A percentile compares a stretch with the other conserved stretches of the same genome.
Evolutionary conservation across 1,284 basidiomycete genomes (phyloP).

Genomic region (Irpex sp.): DNA sequence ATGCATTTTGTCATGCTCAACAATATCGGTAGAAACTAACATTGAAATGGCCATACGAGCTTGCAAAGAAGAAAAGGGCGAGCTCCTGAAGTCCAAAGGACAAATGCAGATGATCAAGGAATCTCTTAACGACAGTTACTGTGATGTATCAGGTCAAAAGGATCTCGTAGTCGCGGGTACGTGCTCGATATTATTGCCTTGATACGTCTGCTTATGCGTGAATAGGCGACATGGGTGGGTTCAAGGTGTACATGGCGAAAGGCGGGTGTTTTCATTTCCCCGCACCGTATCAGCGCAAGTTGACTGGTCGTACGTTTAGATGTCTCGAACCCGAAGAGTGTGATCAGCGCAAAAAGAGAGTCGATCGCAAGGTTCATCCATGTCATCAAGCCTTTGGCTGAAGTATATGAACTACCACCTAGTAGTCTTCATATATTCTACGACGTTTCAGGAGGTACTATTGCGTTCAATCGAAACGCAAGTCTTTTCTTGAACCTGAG

Average conservation of each 20-base stretch:
- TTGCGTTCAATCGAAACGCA: constrained; percentile 92
- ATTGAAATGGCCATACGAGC: constrained; percentile 77
- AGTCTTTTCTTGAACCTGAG: constrained; percentile 89
- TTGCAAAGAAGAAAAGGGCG: constrained; percentile 66
- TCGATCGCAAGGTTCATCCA: constrained; percentile 67
- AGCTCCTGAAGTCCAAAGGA: constrained; percentile 59
- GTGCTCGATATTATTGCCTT: constrained; percentile 1
- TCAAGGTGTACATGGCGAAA: constrained; percentile 68
- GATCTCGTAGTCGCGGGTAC: constrained; percentile 45
- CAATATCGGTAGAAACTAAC: constrained; percentile 46
- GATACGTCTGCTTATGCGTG: not conserved
- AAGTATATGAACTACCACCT: constrained; percentile 62
- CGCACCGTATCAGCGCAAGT: constrained; percentile 2
- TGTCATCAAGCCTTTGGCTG: constrained; percentile 52
- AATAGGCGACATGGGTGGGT: constrained; percentile 56
- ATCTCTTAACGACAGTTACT: constrained; percentile 75
- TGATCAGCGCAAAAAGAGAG: constrained; percentile 52
- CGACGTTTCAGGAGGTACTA: constrained; percentile 76
- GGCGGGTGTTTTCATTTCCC: constrained; percentile 38
- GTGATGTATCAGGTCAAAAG: constrained; percentile 72
- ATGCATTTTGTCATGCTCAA: not conserved
- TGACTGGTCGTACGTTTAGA: constrained; percentile 34
- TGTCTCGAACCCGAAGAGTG: constrained; percentile 43
- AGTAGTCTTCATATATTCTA: constrained; percentile 85
- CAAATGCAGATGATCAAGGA: constrained; percentile 76